Conservation (phyloP, 2,329 filamentous ascomycete genomes). For the Ceratocystis smalleyi region DNA sequence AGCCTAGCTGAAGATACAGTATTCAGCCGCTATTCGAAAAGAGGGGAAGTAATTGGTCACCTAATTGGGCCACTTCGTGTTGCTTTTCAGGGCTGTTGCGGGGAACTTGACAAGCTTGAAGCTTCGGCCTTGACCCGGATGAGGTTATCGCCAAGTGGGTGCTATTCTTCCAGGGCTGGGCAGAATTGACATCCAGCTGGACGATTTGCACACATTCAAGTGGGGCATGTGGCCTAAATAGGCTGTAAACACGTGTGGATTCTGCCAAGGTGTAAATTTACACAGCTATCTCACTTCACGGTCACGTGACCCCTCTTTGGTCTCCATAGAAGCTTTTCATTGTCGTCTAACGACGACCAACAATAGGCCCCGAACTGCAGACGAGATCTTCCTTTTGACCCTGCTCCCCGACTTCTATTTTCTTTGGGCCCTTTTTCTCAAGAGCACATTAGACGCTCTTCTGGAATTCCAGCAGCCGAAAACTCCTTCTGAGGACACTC, state of each 20-base stretch:
- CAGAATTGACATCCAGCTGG: not conserved
- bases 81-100: not conserved
- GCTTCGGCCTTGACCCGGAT: not conserved
- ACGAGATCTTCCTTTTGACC: no score
- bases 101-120: not conserved
- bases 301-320: not conserved
- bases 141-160: not conserved
- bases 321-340: not conserved
- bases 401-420: no score
- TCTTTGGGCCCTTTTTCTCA: no score
- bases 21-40: not conserved
- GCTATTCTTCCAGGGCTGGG: not conserved
- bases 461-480: not conserved
- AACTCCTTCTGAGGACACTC: not conserved
- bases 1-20: not conserved
- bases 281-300: not conserved
- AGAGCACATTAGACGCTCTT: not conserved
- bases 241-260: not conserved
- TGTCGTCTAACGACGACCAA: no score
- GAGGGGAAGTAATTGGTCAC: not conserved
- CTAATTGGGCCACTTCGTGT: not conserved
- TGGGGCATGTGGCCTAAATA: not conserved
- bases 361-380: no score
- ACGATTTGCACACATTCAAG: not conserved
- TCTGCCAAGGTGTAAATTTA: not conserved